Conservation (phyloP, 2,329 filamentous ascomycete genomes). For the Diaporthe sp. region DNA sequence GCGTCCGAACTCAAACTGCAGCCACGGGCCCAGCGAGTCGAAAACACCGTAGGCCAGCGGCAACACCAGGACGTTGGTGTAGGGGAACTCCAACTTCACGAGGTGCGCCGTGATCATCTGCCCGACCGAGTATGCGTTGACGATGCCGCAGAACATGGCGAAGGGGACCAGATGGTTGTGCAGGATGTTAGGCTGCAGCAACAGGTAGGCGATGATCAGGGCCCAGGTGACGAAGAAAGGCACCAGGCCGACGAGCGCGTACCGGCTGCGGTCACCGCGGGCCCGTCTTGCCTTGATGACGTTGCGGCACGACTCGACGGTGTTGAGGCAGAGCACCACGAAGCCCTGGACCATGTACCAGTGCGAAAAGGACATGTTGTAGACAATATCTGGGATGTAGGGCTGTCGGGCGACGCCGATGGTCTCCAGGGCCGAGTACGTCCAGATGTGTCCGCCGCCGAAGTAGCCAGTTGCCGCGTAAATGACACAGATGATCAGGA, state of each 20-base stretch:
- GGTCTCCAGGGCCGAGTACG: conserved; percentile 81
- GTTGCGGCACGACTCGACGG: conserved; percentile 82
- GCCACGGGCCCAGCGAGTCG: conserved; percentile 82
- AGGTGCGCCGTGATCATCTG: conserved; percentile 97
- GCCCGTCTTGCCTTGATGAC: conserved; percentile 86
- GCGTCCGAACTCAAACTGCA: conserved; percentile 66
- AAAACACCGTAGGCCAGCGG: conserved; percentile 84
- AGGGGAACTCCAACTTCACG: conserved; percentile 89
- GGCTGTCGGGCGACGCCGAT: conserved; percentile 76
- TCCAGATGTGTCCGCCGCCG: conserved; percentile 94
- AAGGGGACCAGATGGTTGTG: conserved; percentile 90
- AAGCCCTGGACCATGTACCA: conserved; percentile 93
- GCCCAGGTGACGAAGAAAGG: conserved; percentile 87
- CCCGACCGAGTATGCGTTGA: conserved; percentile 96
- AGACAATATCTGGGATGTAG: conserved; percentile 78
- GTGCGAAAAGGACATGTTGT: conserved; percentile 87
- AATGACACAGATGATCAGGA: conserved; percentile 85
- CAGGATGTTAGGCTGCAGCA: conserved; percentile 87
- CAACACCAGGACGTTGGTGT: conserved; percentile 86
- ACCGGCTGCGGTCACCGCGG: conserved; percentile 78
- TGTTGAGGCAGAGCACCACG: conserved; percentile 88
- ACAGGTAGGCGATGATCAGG: conserved; percentile 83
- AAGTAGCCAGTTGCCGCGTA: conserved; percentile 87
- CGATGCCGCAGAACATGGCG: conserved; percentile 85
- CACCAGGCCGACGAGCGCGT: conserved; percentile 84